Evolutionary conservation across 345 rosid species (phyloP).

Genomic region (Clausena lansium): DNA sequence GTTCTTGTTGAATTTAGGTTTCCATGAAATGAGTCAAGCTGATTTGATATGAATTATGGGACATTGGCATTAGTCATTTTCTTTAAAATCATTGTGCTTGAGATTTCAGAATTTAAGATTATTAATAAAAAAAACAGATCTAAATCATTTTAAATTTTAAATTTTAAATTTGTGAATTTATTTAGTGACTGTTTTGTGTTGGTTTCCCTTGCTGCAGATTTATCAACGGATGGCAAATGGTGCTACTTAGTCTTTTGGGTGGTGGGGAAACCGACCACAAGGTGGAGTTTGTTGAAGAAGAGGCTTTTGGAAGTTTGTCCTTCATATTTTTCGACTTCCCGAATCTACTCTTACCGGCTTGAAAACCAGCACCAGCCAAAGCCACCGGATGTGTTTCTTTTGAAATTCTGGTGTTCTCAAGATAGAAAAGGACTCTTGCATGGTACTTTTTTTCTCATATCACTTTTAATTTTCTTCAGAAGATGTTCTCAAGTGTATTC

Average conservation of each 20-base stretch:
- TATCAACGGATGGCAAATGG: constrained; percentile 73
- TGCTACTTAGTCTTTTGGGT: constrained; percentile 70
- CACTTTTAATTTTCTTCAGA: background rate
- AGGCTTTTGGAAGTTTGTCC: constrained; percentile 72
- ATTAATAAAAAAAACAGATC: background rate
- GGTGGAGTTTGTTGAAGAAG: constrained; percentile 60
- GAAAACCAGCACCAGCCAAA: constrained; percentile 38
- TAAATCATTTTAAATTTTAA: background rate
- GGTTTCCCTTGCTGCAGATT: constrained; percentile 34
- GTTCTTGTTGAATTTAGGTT: background rate
- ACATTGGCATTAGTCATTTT: background rate
- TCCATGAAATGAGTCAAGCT: background rate
- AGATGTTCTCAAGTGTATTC: background rate
- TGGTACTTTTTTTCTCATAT: constrained; percentile 29
- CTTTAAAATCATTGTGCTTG: background rate
- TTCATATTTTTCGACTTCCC: constrained; percentile 53
- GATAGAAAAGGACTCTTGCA: constrained; percentile 54
- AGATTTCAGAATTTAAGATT: background rate
- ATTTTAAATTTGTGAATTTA: background rate
- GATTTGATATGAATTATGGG: background rate
- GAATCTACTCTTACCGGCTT: constrained; percentile 40
- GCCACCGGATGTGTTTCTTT: constrained; percentile 50
- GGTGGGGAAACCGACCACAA: constrained; percentile 45
- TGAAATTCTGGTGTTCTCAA: constrained; percentile 67
- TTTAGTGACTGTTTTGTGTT: background rate